Base-by-base conservation (phyloP, 1,284 basidiomycete genomes). In the Jaminaea rosea region DNA sequence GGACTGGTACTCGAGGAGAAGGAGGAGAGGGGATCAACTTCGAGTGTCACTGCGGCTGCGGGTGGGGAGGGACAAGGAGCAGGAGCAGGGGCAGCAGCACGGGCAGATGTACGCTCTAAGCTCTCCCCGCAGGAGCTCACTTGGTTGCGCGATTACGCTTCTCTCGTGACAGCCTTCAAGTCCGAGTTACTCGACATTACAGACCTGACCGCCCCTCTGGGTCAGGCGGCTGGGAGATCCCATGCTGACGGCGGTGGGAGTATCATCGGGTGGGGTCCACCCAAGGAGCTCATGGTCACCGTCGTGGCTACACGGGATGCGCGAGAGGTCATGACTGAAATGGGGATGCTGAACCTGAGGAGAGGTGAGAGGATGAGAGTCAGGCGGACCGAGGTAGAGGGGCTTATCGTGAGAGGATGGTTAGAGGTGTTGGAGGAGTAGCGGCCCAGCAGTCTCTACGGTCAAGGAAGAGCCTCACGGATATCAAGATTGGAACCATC, bases 101-200 rank as follows among this genome's bases (percentile, higher is more conserved):
- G 84, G 67, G 72, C 79, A 54, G 87, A 89, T 58, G 80, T 87
- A 29, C 81, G 90, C 44, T 80, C 82, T 52, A 85, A 85, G 60
- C 80, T 96, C 32, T 86, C 85, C 0, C 88, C 90, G 0, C 84
- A 89, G 66, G 92, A 97, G 72, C 84, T 93, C 50, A 88, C 92
- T 73, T 96, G 89, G 73, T 75, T 94, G 44, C 80, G 87, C 50
- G 81, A 82, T 57, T 97, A 97, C 76, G 83, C 87, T 62, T 79
- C 80, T 26, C 82, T 85, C 21, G 80, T 91, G 52, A 83, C 89
- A 79, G 82, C 85, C 53, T 92, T 89, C 73, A 84, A 91, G 57
- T 81, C 82, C 29, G 86, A 88, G 54, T 90, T 89, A 71, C 82
- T 86, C 32, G 84, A 86, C 65, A 87, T 92, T 28, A 56, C 67